These are phyloP conservation scores for Stylosanthes scabra DNA, from an alignment of 331 rosid genomes.

Conservation along the genomic window DNA sequence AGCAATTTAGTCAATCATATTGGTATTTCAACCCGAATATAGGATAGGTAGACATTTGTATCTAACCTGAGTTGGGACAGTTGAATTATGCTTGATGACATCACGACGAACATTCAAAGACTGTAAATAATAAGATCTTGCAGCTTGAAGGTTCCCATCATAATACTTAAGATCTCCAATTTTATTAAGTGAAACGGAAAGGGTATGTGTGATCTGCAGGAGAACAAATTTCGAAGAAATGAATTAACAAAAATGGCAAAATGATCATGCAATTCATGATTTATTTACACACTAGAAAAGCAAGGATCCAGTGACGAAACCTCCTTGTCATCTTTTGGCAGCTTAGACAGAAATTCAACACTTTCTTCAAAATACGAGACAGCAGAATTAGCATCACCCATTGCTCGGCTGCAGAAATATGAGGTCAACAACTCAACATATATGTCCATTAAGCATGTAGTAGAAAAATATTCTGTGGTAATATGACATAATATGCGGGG, in stretches of 20 bases:
- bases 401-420: constrained; percentile 76
- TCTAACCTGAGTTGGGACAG: constrained; percentile 82
- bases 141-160: constrained; percentile 82
- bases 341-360: constrained; percentile 78
- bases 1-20: constrained; percentile 19
- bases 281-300: constrained; percentile 13
- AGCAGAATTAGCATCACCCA: constrained; percentile 82
- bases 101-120: constrained; percentile 90
- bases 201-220: constrained; percentile 81
- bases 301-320: constrained; percentile 50
- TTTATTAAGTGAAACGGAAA: constrained; percentile 95
- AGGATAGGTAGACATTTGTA: constrained; percentile 25
- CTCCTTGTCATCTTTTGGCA: constrained; percentile 81
- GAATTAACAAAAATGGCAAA: constrained; percentile 5
- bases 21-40: constrained; percentile 21
- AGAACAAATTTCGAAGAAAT: constrained; percentile 24
- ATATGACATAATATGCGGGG: not conserved
- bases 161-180: constrained; percentile 98
- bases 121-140: constrained; percentile 78
- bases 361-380: constrained; percentile 86
- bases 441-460: constrained; percentile 24
- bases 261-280: not conserved
- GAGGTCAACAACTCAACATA: constrained; percentile 19
- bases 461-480: constrained; percentile 13
- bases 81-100: constrained; percentile 61